phyloP scores from a whole-genome alignment of 805 yeast species.

The Barnettozyma populi region DNA sequence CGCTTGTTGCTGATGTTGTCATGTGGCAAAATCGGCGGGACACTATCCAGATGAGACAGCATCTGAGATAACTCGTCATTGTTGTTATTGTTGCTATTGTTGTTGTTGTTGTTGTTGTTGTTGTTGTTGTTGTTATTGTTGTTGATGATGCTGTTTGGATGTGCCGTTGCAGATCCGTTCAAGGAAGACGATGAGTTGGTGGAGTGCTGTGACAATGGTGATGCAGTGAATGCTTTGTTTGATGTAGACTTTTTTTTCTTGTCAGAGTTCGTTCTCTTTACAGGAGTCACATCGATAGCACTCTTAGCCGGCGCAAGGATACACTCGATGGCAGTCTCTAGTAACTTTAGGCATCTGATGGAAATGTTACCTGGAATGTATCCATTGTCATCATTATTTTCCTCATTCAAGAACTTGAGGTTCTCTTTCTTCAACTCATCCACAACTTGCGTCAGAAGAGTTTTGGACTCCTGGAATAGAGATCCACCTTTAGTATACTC shows the following conservation, averaged over 20 bases:
- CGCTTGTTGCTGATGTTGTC: constrained; percentile 8
- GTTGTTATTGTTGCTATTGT: neutral
- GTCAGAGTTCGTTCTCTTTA: constrained; percentile 10
- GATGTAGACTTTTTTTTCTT: constrained; percentile 11
- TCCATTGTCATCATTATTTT: constrained; percentile 5
- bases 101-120: neutral
- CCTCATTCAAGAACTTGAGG: constrained; percentile 27
- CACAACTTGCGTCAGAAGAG: constrained; percentile 45
- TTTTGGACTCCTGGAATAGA: constrained; percentile 62
- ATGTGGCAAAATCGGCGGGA: constrained; percentile 23
- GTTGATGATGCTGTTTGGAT: neutral
- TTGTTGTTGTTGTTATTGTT: neutral
- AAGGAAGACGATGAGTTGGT: constrained; percentile 2
- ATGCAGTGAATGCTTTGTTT: neutral
- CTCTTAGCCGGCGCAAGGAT: constrained; percentile 45
- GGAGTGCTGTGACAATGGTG: constrained; percentile 13
- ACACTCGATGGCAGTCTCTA: constrained; percentile 56
- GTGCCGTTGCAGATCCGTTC: neutral
- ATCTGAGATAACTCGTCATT: constrained; percentile 21
- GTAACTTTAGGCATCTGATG: constrained; percentile 45
- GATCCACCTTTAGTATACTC: constrained; percentile 85
- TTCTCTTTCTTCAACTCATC: constrained; percentile 45
- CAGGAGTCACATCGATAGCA: neutral
- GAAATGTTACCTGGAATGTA: constrained; percentile 61
- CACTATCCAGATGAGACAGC: constrained; percentile 23